These are phyloP conservation scores for Fraxinus americana DNA, from an alignment of 257 asterid species.

Conservation along the genomic window DNA sequence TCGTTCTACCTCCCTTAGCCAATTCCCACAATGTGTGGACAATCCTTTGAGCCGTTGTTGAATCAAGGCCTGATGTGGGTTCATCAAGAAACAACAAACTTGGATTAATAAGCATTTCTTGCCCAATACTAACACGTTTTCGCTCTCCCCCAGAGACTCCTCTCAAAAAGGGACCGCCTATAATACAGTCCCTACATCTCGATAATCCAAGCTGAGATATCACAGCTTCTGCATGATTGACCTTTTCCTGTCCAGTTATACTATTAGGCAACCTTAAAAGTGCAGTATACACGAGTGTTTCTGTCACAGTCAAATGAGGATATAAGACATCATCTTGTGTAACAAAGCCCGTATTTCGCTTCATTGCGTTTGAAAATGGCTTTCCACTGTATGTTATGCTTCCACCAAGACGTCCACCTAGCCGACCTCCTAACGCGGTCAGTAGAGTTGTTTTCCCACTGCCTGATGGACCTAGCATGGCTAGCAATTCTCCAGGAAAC, in stretches of 20 bases:
- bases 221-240: conserved; percentile 49
- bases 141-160: conserved; percentile 78
- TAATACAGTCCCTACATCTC: conserved; percentile 52
- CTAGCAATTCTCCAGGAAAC: conserved; percentile 62
- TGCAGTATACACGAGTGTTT: conserved; percentile 62
- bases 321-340: conserved; percentile 64
- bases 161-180: conserved; percentile 46
- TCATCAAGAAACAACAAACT: conserved; percentile 66
- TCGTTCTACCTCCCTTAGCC: conserved; percentile 56
- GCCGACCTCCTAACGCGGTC: conserved; percentile 67
- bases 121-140: conserved; percentile 74
- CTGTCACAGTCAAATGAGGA: conserved; percentile 65
- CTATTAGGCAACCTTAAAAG: conserved; percentile 57
- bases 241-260: conserved; percentile 39
- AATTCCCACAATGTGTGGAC: conserved; percentile 54
- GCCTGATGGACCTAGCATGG: conserved; percentile 78
- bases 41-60: conserved; percentile 69
- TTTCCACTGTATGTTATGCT: conserved; percentile 51
- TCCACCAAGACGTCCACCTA: conserved; percentile 44
- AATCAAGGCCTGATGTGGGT: conserved; percentile 74
- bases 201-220: conserved; percentile 54
- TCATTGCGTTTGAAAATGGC: conserved; percentile 55
- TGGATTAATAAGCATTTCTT: conserved; percentile 74
- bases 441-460: conserved; percentile 72
- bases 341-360: conserved; percentile 66